Evolutionary conservation across 108 stramenopile genomes (phyloP).

Genomic region (Nitzschia inconspicua): DNA sequence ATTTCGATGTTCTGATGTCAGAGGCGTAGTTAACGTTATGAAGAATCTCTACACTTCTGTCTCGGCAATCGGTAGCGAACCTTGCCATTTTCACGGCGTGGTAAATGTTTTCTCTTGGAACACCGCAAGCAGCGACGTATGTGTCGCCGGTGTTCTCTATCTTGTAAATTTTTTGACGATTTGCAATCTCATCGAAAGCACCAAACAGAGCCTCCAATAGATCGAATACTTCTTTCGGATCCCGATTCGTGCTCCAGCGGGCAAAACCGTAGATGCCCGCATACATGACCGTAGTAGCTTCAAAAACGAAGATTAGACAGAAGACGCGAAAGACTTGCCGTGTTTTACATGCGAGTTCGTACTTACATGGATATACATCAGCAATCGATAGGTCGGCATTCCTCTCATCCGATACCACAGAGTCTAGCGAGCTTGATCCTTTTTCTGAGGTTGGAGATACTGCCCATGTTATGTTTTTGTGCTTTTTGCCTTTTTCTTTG

Average conservation of each 20-base stretch:
- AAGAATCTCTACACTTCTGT: neutral
- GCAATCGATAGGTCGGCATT: no score
- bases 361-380: no score
- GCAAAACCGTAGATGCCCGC: slow-evolving; percentile 54
- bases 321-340: no score
- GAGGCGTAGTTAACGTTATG: neutral
- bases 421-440: no score
- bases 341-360: no score
- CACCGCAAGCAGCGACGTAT: neutral
- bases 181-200: slow-evolving; percentile 10
- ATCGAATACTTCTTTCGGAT: slow-evolving; percentile 36
- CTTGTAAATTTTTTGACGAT: neutral
- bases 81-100: slow-evolving; percentile 17
- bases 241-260: slow-evolving; percentile 24
- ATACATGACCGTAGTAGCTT: slow-evolving; percentile 13
- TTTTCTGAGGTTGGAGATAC: no score
- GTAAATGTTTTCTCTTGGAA: no score
- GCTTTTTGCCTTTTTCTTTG: neutral
- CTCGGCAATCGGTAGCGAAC: slow-evolving; percentile 15
- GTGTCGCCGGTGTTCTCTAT: neutral
- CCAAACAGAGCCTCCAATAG: slow-evolving; percentile 28
- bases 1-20: neutral
- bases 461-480: neutral
- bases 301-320: no score
- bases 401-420: no score